Percentiles rank a stretch among this genome's conserved stretches.
phyloP scores from a whole-genome alignment of 1,284 basidiomycete genomes.

The Boletellus deceptivus region DNA sequence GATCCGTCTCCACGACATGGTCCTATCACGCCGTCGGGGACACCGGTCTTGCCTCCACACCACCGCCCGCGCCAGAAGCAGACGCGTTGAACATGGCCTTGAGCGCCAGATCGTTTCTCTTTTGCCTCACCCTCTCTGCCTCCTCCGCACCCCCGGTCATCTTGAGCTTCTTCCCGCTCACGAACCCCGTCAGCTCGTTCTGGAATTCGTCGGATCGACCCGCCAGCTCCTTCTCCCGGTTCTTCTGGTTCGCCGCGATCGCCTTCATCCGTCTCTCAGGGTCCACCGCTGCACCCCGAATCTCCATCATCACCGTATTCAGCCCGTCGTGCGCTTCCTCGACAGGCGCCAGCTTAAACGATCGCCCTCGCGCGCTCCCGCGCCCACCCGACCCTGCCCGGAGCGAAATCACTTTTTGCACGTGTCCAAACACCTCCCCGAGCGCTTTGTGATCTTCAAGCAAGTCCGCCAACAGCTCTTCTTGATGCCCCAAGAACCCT shows the following conservation, averaged over 20 bases:
- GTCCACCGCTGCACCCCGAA: slow-evolving; percentile 79
- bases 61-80: background rate
- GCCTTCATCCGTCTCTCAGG: slow-evolving; percentile 83
- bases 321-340: slow-evolving; percentile 66
- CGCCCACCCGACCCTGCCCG: slow-evolving; percentile 46
- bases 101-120: slow-evolving; percentile 78
- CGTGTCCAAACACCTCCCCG: slow-evolving; percentile 79
- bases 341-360: slow-evolving; percentile 55
- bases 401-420: slow-evolving; percentile 84
- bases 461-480: slow-evolving; percentile 86
- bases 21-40: slow-evolving; percentile 10
- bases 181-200: slow-evolving; percentile 80
- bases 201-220: slow-evolving; percentile 76
- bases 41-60: slow-evolving; percentile 2
- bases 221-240: slow-evolving; percentile 71
- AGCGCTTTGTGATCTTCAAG: slow-evolving; percentile 91
- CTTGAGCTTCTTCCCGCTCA: slow-evolving; percentile 79
- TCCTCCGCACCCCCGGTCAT: slow-evolving; percentile 96
- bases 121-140: slow-evolving; percentile 80
- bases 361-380: slow-evolving; percentile 36
- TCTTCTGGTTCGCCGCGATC: slow-evolving; percentile 83
- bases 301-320: slow-evolving; percentile 82
- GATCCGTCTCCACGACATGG: no score
- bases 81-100: slow-evolving; percentile 78
- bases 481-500: slow-evolving; percentile 89